Conservation (phyloP, 192 early-diverging fungal genomes). For the Dimargaris cristalligena region DNA sequence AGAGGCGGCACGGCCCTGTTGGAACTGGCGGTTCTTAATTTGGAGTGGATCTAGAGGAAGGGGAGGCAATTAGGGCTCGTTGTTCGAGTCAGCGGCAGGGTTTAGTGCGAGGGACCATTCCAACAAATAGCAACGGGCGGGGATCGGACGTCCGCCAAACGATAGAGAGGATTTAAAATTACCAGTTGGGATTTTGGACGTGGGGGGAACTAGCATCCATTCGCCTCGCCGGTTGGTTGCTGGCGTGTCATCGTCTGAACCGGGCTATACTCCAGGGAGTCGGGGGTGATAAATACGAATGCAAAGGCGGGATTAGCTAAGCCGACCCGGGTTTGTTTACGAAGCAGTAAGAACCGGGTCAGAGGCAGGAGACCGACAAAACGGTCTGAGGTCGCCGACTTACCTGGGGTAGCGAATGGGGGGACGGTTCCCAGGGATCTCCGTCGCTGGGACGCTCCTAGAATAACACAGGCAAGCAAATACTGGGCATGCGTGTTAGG, state of each 20-base stretch:
- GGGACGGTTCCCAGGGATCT: no score
- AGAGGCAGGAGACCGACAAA: neutral
- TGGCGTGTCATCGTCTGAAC: no score
- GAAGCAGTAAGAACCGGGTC: neutral
- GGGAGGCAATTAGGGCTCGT: neutral
- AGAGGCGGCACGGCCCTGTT: no score
- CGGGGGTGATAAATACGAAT: neutral
- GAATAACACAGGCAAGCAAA: no score
- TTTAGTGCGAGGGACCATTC: neutral
- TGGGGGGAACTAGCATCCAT: conserved; percentile 5
- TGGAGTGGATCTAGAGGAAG: neutral
- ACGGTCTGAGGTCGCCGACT: neutral
- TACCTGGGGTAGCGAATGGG: neutral
- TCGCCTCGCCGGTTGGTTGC: no score
- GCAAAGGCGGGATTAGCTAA: neutral
- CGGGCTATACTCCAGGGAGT: neutral
- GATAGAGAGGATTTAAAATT: neutral
- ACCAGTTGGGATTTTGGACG: neutral
- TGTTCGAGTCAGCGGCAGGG: neutral
- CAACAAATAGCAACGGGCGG: neutral
- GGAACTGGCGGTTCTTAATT: conserved; percentile 1
- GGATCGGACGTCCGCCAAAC: neutral
- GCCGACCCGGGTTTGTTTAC: neutral
- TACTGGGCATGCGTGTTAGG: no score
- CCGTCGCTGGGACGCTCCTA: no score